Percentiles rank a stretch among this genome's conserved stretches.
Evolutionary conservation across 768 basidiomycete species (phyloP).

Genomic region (Lactarius evosmus): DNA sequence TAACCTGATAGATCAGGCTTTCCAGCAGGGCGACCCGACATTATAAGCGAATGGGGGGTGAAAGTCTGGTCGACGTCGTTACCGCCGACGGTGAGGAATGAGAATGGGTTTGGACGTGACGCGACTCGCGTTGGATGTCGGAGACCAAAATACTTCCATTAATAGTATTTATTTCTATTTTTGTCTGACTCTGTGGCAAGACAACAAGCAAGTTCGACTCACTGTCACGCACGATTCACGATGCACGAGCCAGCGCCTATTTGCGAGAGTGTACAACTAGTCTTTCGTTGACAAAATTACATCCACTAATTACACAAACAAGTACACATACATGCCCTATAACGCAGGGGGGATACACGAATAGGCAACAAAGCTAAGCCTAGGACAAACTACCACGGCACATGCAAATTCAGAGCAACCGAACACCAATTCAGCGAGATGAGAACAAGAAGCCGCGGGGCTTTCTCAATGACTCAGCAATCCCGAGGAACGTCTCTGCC

Average conservation of each 20-base stretch:
- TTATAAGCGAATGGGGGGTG: slow-evolving; percentile 27
- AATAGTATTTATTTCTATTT: slow-evolving; percentile 11
- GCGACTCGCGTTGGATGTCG: neutral
- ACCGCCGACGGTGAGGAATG: slow-evolving; percentile 14
- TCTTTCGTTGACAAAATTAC: too few relatives aligned
- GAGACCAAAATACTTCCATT: neutral
- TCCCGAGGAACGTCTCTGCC: slow-evolving; percentile 55
- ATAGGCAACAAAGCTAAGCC: too few relatives aligned
- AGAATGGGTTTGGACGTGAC: neutral
- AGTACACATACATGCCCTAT: neutral
- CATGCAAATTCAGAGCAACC: neutral
- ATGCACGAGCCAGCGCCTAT: too few relatives aligned
- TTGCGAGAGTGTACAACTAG: too few relatives aligned
- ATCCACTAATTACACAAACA: neutral
- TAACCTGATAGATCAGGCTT: slow-evolving; percentile 86
- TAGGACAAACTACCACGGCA: neutral
- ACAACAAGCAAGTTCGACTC: too few relatives aligned
- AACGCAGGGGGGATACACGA: neutral
- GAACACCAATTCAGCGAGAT: neutral
- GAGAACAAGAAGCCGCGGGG: slow-evolving; percentile 46
- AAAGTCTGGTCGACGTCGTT: slow-evolving; percentile 20
- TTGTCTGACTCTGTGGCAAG: neutral
- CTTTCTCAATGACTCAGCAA: slow-evolving; percentile 56
- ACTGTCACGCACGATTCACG: too few relatives aligned
- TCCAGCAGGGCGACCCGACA: slow-evolving; percentile 41